Base-by-base conservation (phyloP, 257 asterid genomes). In the Haberlea rhodopensis region DNA sequence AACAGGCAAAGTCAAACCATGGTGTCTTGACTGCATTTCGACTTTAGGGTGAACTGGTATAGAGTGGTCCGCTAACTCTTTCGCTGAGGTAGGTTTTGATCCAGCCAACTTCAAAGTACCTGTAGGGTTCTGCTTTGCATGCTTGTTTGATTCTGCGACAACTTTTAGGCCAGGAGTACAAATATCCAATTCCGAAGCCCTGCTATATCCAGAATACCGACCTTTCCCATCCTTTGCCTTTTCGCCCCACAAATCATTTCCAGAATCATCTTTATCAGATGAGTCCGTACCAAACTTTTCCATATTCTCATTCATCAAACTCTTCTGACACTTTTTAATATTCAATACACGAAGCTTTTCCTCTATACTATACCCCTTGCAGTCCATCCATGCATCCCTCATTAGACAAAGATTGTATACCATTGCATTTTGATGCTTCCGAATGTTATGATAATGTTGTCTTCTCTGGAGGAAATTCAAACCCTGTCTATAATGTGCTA, bases 401-500 rank as follows among this genome's bases (percentile, higher is more conserved):
- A 94, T 88, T 86, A 86, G 99, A 76, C 95, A 86, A 71, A 90
- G 79, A 80, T 73, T 88, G 66, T 69, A 79, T 31, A 94, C 95
- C 85, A 94, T 83, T 24, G 71, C 59, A 57, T 94, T 85, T 64
- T 94, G 97, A 75, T 94, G 82, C 74, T 82, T 85, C 70, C 84
- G 81, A 80, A 90, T 62, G 76, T 72, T 80, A 74, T 94, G 99
- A 71, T 88, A 94, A 71, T 91, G 94, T 73, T 80, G 81, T 62
- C 85, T 83, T 80, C 77, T 86, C 83, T 81, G 95, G 66, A 90
- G 84, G 81, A 88, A 90, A 72, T 62, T 85, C 75, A 82, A 75
- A 49, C 99, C 99, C 81, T 90, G 96, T 66, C 95, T 82, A 64
- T 94, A 94, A 63, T 90, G 86, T n/a, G 97, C 95, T 70, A 88